These are phyloP conservation scores for Bassia scoparia DNA, from an alignment of 148 eudicot genomes.

Conservation along the genomic window DNA sequence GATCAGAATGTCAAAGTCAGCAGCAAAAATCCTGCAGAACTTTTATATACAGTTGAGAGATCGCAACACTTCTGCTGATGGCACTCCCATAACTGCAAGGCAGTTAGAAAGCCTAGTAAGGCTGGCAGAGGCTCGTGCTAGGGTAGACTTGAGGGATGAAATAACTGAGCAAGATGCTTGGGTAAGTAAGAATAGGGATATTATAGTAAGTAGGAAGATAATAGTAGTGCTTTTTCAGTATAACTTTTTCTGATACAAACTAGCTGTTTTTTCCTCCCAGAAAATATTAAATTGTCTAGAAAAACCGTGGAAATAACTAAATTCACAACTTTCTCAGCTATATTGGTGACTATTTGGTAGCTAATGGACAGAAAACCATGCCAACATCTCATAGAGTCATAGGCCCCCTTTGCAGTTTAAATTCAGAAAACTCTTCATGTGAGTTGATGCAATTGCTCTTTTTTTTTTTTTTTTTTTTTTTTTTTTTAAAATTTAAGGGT, in stretches of 20 bases:
- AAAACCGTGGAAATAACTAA: constrained; percentile 1
- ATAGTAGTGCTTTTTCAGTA: neutral
- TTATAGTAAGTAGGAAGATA: neutral
- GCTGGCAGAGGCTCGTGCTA: constrained; percentile 94
- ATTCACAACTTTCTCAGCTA: neutral
- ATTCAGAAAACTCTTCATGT: neutral
- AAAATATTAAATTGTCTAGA: neutral
- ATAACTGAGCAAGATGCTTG: constrained; percentile 83
- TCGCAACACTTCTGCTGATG: constrained; percentile 85
- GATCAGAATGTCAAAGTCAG: constrained; percentile 81
- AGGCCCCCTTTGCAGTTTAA: neutral
- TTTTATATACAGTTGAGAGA: constrained; percentile 83
- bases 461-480: neutral
- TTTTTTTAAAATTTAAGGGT: no score
- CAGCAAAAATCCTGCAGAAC: constrained; percentile 86
- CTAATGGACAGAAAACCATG: neutral
- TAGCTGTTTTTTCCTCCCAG: neutral
- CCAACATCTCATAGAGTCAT: neutral
- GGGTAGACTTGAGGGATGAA: constrained; percentile 84
- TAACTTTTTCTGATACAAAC: neutral
- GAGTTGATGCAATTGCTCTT: neutral
- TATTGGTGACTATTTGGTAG: neutral
- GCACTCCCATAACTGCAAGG: constrained; percentile 98
- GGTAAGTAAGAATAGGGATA: constrained; percentile 43
- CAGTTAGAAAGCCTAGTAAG: constrained; percentile 94